Conservation (phyloP, 208 protist species). For the Acanthamoeba castellanii region DNA sequence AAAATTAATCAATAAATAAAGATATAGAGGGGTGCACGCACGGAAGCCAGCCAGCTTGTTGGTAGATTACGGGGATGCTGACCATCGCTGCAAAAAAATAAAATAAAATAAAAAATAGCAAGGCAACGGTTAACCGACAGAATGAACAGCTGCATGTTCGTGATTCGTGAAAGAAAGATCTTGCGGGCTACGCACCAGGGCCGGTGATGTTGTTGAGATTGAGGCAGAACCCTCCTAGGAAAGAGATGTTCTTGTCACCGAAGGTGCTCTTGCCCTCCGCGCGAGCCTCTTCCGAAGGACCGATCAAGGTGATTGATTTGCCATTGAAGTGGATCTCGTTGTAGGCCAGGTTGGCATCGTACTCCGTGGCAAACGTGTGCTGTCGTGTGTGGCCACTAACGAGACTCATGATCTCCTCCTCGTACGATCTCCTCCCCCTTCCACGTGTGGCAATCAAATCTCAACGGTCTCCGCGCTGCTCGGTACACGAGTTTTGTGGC, state of each 20-base stretch:
- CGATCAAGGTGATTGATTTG: background rate
- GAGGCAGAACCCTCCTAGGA: slow-evolving; percentile 26
- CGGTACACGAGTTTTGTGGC: too few species aligned
- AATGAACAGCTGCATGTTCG: too few species aligned
- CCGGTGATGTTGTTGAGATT: slow-evolving; percentile 51
- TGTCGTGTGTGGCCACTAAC: slow-evolving; percentile 12
- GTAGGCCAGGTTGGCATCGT: background rate
- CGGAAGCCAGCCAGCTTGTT: background rate
- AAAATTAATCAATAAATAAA: too few species aligned
- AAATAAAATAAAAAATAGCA: background rate
- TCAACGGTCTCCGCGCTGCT: too few species aligned
- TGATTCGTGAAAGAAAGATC: background rate
- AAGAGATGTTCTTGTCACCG: slow-evolving; percentile 54
- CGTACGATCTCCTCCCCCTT: background rate
- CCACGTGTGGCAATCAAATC: background rate
- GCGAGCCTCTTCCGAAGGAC: background rate
- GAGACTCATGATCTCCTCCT: slow-evolving; percentile 51
- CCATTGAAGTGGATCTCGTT: background rate
- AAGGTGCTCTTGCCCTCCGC: slow-evolving; percentile 19
- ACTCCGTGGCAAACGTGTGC: background rate
- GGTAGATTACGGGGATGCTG: slow-evolving; percentile 1
- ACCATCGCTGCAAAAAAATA: background rate
- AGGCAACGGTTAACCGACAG: too few species aligned
- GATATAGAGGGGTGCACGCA: background rate
- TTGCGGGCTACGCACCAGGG: background rate